Evolutionary conservation across 2,329 filamentous ascomycete species (phyloP), one percentile per base, ranked within the genome.

Genomic region (Penicillium sp.): DNA sequence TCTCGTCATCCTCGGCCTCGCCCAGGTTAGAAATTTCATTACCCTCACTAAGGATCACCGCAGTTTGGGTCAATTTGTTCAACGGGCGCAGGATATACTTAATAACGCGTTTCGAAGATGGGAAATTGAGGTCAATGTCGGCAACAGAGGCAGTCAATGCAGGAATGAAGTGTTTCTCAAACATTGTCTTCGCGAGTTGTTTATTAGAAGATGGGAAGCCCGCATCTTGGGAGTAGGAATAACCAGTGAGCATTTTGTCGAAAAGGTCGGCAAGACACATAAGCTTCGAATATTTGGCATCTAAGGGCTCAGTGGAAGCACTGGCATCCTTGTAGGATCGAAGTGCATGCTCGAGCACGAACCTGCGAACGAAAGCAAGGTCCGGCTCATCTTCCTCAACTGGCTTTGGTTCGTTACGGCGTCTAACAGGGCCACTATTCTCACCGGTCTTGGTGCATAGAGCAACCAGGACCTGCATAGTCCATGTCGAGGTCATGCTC

Each of bases 41-140:
- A 21, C 85, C 86, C 63, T 93, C 87, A 70, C 93, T 98, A 35
- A 99, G 79, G 56, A 90, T 84, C 60, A 96, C 90, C 1, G 92
- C 95, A 11, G 93, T 93, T 62, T 89, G 89, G 0, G 93, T 96
- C 41, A 99, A 80, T 55, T 90, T 87, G 67, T 93, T 91, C 22
- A 99, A 82, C 3, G 96, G 93, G 37, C 91, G 89, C 46, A 99
- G 82, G 52, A 99, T 96, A 73, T 96, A 96, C 77, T 98, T 99
- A 68, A 99, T 91, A 14, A 93, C 93, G 47, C 93, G 87, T 79
- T 96, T 96, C 16, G 96, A 90, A 26, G 90, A 89, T 0, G 93
- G 93, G 74, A 96, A 97, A 65, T 96, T 96, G 59, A 99, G 84
- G 71, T 97, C 95, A 58, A 99, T 89, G 68, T 99, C 96, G 19